Conservation (phyloP, 176 grass and related monocot species). For the Melocanna baccifera region DNA sequence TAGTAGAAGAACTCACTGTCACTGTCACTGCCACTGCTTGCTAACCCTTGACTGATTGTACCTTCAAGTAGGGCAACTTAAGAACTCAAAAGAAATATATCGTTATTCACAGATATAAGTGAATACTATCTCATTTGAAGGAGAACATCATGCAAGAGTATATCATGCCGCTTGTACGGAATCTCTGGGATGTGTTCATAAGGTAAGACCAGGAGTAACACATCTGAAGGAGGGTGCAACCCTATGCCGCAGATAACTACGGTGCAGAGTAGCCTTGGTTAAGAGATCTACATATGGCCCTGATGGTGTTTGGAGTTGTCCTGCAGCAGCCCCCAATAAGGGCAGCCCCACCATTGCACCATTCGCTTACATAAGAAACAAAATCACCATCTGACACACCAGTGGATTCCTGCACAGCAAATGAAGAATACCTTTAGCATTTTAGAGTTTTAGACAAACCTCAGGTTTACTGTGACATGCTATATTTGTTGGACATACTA, state of each 20-base stretch:
- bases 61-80: background rate
- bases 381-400: slow-evolving; percentile 84
- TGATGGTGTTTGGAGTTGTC: slow-evolving; percentile 94
- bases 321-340: slow-evolving; percentile 91
- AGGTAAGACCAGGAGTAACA: background rate
- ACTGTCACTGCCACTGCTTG: background rate
- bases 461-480: background rate
- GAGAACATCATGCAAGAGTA: background rate
- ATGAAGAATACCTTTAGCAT: background rate
- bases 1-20: background rate
- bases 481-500: background rate
- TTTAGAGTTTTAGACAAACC: background rate
- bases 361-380: slow-evolving; percentile 69
- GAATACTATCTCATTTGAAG: slow-evolving; percentile 10
- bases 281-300: slow-evolving; percentile 65
- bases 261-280: slow-evolving; percentile 23
- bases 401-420: slow-evolving; percentile 59
- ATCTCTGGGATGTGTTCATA: background rate
- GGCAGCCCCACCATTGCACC: slow-evolving; percentile 69
- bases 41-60: slow-evolving; percentile 9
- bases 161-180: background rate
- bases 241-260: background rate
- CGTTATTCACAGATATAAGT: background rate
- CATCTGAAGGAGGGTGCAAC: background rate
- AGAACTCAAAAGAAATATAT: background rate